These are phyloP conservation scores for Neophaeococcomyces mojaviensis DNA, from an alignment of 2,329 filamentous ascomycete genomes.

Conservation along the genomic window DNA sequence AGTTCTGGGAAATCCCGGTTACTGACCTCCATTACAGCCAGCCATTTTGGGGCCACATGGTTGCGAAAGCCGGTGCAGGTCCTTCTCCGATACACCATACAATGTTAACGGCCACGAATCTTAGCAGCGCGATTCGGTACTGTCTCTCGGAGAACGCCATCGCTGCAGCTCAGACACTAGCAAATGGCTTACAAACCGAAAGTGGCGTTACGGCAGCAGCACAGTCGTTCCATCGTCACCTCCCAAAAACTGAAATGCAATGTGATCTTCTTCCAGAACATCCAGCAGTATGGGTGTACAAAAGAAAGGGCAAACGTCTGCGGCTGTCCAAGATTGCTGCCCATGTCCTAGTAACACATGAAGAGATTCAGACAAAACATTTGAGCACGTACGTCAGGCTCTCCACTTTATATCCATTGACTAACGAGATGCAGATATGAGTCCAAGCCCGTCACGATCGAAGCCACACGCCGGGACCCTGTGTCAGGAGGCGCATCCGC, in stretches of 20 bases:
- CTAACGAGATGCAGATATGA: slow-evolving; percentile 28
- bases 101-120: slow-evolving; percentile 36
- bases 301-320: too few species aligned
- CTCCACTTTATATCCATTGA: too few species aligned
- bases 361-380: slow-evolving; percentile 6
- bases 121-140: slow-evolving; percentile 40
- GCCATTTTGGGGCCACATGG: slow-evolving; percentile 49
- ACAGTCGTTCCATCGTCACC: slow-evolving; percentile 59
- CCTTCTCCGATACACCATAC: slow-evolving; percentile 42
- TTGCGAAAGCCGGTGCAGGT: slow-evolving; percentile 43
- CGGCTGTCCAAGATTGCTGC: slow-evolving; percentile 53
- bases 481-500: too few species aligned
- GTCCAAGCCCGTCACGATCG: slow-evolving; percentile 17
- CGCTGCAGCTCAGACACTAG: slow-evolving; percentile 42
- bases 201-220: slow-evolving; percentile 55
- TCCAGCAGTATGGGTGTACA: too few species aligned
- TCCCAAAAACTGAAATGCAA: slow-evolving; percentile 59
- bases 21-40: too few species aligned
- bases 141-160: slow-evolving; percentile 28
- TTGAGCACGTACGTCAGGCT: slow-evolving; percentile 22
- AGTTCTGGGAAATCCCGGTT: too few species aligned
- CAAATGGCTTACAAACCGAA: slow-evolving; percentile 57
- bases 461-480: too few species aligned
- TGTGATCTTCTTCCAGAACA: too few species aligned
- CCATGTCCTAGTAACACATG: slow-evolving; percentile 31